These are phyloP conservation scores for Eucalyptus globulus DNA, from an alignment of 345 rosid genomes.

Conservation along the genomic window DNA sequence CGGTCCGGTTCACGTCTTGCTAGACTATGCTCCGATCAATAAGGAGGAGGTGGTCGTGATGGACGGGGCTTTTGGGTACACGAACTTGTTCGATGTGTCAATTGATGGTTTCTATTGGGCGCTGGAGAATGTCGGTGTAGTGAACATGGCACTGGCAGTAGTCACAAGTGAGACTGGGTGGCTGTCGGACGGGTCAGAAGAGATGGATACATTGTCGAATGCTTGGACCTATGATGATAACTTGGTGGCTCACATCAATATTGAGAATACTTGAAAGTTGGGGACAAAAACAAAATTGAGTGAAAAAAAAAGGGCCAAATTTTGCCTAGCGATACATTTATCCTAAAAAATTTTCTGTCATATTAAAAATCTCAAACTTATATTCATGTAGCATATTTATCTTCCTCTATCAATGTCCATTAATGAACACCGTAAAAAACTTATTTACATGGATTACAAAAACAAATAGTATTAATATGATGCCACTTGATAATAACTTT, in stretches of 20 bases:
- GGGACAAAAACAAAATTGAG: not conserved
- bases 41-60: not conserved
- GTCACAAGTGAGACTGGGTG: accelerated
- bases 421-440: no score
- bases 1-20: not conserved
- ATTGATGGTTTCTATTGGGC: not conserved
- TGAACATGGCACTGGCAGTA: no score
- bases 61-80: not conserved
- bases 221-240: no score
- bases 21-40: not conserved
- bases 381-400: accelerated
- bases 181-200: accelerated
- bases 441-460: no score
- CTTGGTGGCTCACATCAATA: not conserved
- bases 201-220: not conserved
- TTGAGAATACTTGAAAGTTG: not conserved
- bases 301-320: not conserved
- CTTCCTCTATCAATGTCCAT: accelerated
- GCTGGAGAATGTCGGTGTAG: accelerated
- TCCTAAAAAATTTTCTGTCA: accelerated
- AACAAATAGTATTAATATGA: no score
- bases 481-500: accelerated
- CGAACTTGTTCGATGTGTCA: not conserved
- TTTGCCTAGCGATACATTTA: no score
- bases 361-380: no score